These are phyloP conservation scores for Scheffersomyces lignicola DNA, from an alignment of 1,139 yeast genomes.

Conservation along the genomic window DNA sequence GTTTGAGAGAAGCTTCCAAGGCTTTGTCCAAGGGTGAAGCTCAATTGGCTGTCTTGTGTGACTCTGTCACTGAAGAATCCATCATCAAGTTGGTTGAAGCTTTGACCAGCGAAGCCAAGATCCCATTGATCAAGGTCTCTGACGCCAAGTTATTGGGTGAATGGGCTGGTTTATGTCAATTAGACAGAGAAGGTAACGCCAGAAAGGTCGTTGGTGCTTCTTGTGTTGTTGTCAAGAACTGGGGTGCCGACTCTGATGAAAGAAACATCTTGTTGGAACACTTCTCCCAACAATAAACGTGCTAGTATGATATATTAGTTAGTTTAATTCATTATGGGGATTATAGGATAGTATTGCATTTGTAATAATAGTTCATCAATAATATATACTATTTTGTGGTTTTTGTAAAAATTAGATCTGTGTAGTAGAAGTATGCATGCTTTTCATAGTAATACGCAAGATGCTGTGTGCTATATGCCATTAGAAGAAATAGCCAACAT, in stretches of 20 bases:
- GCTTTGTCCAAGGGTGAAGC: constrained; percentile 98
- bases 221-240: constrained; percentile 98
- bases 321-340: too few species aligned
- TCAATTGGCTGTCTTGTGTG: constrained; percentile 95
- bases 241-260: constrained; percentile 99
- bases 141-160: constrained; percentile 99
- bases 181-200: constrained; percentile 99
- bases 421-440: background rate
- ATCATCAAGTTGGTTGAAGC: constrained; percentile 98
- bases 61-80: constrained; percentile 97
- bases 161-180: constrained; percentile 99
- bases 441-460: background rate
- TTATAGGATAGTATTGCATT: constrained; percentile 4
- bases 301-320: too few species aligned
- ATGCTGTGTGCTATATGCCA: too few species aligned
- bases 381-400: constrained; percentile 3
- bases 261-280: constrained; percentile 95
- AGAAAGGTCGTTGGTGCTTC: constrained; percentile 99
- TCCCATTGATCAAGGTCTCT: constrained; percentile 98
- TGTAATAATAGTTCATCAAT: background rate
- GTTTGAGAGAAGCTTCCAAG: constrained; percentile 99
- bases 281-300: constrained; percentile 81
- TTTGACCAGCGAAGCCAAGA: constrained; percentile 96
- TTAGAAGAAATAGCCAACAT: too few species aligned
- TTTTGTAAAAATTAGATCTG: background rate